Percentiles rank a stretch among this genome's conserved stretches.
Conservation (phyloP, 2,329 filamentous ascomycete genomes). For the Waltergamsia citrina region DNA sequence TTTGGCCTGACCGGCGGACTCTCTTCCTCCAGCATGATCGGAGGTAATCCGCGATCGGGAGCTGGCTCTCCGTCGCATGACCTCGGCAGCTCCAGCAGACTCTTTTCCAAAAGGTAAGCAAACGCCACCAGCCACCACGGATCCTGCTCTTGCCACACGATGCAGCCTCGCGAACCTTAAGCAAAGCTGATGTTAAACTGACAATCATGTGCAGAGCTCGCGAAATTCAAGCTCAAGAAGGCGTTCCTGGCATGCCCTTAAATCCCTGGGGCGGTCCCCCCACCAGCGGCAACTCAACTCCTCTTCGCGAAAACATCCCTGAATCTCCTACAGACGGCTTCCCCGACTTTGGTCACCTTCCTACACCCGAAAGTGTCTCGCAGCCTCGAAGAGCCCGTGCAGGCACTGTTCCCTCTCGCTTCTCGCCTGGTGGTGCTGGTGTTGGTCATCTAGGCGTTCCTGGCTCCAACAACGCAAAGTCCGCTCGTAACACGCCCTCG, state of each 20-base stretch:
- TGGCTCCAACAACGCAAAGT: slow-evolving; percentile 58
- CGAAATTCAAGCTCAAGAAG: slow-evolving; percentile 96
- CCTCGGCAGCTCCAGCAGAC: slow-evolving; percentile 57
- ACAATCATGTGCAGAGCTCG: slow-evolving; percentile 54
- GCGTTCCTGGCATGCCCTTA: slow-evolving; percentile 56
- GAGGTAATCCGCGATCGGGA: slow-evolving; percentile 61
- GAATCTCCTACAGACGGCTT: slow-evolving; percentile 96
- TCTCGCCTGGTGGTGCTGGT: slow-evolving; percentile 65
- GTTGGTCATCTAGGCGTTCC: slow-evolving; percentile 50
- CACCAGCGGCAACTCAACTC: slow-evolving; percentile 92
- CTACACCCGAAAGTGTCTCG: slow-evolving; percentile 55
- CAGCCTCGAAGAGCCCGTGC: slow-evolving; percentile 75
- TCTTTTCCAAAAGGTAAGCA: slow-evolving; percentile 87
- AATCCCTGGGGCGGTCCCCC: slow-evolving; percentile 91
- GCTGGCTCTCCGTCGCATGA: slow-evolving; percentile 96
- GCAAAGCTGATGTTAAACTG: not conserved
- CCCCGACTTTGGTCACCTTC: slow-evolving; percentile 72
- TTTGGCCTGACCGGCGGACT: slow-evolving; percentile 60
- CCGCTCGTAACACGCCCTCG: slow-evolving; percentile 75
- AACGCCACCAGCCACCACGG: no score
- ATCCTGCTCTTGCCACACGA: slow-evolving; percentile 6
- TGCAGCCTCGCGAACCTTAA: not conserved
- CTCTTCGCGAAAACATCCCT: slow-evolving; percentile 91
- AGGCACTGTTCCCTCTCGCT: slow-evolving; percentile 91
- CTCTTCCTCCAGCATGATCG: slow-evolving; percentile 49